Conservation (phyloP, 2,329 filamentous ascomycete genomes). For the Cercospora sojina region DNA sequence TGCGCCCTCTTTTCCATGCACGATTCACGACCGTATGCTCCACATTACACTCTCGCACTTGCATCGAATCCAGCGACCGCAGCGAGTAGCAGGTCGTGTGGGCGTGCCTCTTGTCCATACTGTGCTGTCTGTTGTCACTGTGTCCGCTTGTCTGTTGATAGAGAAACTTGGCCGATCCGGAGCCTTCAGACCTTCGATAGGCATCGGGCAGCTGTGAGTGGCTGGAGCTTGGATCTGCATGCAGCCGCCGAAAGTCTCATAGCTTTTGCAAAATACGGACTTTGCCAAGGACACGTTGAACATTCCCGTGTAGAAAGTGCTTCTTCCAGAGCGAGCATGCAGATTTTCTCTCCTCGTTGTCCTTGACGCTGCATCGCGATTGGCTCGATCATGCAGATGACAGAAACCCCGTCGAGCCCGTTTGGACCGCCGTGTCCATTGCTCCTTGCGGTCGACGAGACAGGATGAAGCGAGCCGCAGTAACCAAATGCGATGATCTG, state of each 20-base stretch:
- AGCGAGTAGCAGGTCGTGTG: not conserved
- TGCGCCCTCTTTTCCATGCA: not conserved
- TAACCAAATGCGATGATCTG: not conserved
- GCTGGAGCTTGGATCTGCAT: not conserved
- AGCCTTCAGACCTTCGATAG: not conserved
- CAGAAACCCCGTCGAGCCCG: not conserved
- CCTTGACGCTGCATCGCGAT: not conserved
- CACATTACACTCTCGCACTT: not conserved
- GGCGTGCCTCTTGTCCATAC: not conserved
- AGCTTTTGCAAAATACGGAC: not conserved
- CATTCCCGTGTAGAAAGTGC: not conserved
- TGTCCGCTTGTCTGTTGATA: not conserved
- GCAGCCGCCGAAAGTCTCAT: not conserved
- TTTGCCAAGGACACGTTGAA: not conserved
- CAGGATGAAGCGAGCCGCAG: not conserved
- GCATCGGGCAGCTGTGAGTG: not conserved
- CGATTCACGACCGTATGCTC: not conserved
- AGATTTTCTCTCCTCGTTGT: not conserved
- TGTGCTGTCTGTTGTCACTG: not conserved
- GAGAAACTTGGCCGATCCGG: not conserved
- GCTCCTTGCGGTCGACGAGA: not conserved
- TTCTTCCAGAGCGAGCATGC: not conserved
- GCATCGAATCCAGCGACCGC: not conserved
- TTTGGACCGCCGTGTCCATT: not conserved
- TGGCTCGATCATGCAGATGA: not conserved